These are phyloP conservation scores for Hevea brasiliensis DNA, from an alignment of 345 rosid genomes.

Conservation along the genomic window DNA sequence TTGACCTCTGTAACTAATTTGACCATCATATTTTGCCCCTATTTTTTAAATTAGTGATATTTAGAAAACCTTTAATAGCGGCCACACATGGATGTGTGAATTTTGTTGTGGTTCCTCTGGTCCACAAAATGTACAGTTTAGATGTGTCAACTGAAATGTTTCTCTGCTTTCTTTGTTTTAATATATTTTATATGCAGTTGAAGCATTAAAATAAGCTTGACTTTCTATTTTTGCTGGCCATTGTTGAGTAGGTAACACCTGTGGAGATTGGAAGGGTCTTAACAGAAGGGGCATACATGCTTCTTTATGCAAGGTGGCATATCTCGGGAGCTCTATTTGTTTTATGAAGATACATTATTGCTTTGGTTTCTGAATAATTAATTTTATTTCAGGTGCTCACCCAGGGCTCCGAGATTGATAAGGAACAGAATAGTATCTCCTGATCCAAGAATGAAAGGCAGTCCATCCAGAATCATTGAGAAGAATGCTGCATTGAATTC, in stretches of 20 bases:
- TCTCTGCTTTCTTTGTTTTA: background rate
- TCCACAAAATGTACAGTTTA: background rate
- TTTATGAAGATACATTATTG: background rate
- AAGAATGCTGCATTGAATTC: constrained; percentile 30
- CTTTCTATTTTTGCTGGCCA: constrained; percentile 10
- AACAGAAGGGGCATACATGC: constrained; percentile 77
- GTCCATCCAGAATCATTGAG: constrained; percentile 21
- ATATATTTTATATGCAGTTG: background rate
- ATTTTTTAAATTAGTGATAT: too few species aligned
- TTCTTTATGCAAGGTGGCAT: constrained; percentile 80
- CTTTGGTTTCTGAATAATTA: constrained; percentile 19
- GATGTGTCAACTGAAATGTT: background rate
- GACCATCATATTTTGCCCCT: background rate
- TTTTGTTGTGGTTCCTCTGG: background rate
- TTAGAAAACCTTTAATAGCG: too few species aligned
- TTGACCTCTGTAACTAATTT: background rate
- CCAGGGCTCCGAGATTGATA: constrained; percentile 60
- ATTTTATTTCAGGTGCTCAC: constrained; percentile 59
- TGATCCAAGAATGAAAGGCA: constrained; percentile 32
- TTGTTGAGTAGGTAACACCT: constrained; percentile 59
- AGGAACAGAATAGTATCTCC: constrained; percentile 37
- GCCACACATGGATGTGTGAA: background rate
- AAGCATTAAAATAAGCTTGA: background rate
- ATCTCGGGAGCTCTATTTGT: constrained; percentile 8
- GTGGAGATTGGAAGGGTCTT: constrained; percentile 69